These are phyloP conservation scores for Eucalyptus pauciflora DNA, from an alignment of 345 rosid species.

Conservation along the genomic window DNA sequence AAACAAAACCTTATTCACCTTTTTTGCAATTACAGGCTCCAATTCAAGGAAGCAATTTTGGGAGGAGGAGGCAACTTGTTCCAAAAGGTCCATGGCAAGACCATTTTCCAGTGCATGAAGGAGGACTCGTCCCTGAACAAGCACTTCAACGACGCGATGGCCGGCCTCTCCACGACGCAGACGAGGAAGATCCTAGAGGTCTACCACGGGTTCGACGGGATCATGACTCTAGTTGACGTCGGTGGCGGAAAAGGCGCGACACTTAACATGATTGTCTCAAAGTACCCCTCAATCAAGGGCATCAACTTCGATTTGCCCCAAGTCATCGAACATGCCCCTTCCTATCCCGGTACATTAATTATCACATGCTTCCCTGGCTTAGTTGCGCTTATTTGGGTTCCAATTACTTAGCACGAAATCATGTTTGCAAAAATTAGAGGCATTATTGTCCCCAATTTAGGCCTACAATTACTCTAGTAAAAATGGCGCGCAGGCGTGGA, in stretches of 20 bases:
- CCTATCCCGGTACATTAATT: slow-evolving; percentile 8
- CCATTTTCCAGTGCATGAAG: slow-evolving; percentile 29
- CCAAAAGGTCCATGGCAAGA: slow-evolving; percentile 46
- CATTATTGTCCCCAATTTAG: background rate
- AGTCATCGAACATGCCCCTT: slow-evolving; percentile 30
- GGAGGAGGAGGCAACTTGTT: slow-evolving; percentile 54
- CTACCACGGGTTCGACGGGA: slow-evolving; percentile 42
- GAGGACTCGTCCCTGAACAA: slow-evolving; percentile 37
- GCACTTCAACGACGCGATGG: slow-evolving; percentile 48
- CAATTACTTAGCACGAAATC: background rate
- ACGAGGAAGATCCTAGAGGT: slow-evolving; percentile 42
- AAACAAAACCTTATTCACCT: background rate
- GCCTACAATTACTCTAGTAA: background rate
- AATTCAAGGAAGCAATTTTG: slow-evolving; percentile 23
- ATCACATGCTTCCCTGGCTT: no score
- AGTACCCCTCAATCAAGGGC: slow-evolving; percentile 26
- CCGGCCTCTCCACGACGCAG: slow-evolving; percentile 19
- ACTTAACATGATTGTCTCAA: slow-evolving; percentile 31
- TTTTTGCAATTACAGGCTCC: slow-evolving; percentile 9
- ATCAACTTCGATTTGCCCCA: slow-evolving; percentile 44
- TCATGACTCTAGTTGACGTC: slow-evolving; percentile 40
- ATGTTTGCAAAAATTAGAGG: background rate
- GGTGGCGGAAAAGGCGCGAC: slow-evolving; percentile 61
- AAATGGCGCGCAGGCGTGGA: slow-evolving; percentile 1
- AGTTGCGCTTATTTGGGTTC: background rate